phyloP scores from a whole-genome alignment of 2,329 filamentous ascomycete genomes.

The Pseudogymnoascus sp. region DNA sequence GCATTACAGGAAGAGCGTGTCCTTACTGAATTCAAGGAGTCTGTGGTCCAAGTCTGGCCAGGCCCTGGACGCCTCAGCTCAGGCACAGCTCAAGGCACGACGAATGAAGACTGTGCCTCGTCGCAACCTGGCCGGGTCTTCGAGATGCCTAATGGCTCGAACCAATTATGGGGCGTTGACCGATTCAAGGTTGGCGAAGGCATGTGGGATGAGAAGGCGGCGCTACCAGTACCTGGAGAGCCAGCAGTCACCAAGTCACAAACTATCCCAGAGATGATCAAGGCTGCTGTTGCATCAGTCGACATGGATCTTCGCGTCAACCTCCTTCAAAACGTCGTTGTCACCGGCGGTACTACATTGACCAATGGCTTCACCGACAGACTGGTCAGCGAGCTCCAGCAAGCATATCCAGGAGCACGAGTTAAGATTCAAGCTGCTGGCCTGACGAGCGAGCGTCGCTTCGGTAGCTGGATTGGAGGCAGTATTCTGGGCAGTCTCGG shows the following conservation, averaged over 20 bases:
- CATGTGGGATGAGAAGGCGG: constrained; percentile 80
- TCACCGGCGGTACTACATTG: constrained; percentile 81
- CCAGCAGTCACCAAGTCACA: constrained; percentile 58
- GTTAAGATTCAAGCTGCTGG: constrained; percentile 86
- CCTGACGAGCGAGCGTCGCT: constrained; percentile 80
- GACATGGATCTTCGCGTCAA: constrained; percentile 84
- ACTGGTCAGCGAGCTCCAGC: constrained; percentile 74
- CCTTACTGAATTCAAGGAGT: constrained; percentile 95
- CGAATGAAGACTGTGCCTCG: constrained; percentile 70
- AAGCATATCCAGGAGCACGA: constrained; percentile 75
- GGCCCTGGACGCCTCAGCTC: constrained; percentile 62
- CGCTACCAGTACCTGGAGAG: constrained; percentile 45
- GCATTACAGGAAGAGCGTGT: constrained; percentile 86
- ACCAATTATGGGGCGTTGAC: constrained; percentile 88
- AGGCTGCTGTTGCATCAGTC: constrained; percentile 67
- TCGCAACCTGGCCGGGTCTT: constrained; percentile 76
- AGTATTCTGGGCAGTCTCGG: constrained; percentile 93
- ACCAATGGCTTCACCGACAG: constrained; percentile 90
- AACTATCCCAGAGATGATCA: constrained; percentile 78
- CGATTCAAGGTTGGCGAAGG: constrained; percentile 82
- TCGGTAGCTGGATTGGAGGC: constrained; percentile 92
- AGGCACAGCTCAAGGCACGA: constrained; percentile 42
- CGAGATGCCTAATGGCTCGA: constrained; percentile 95
- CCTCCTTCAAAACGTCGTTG: constrained; percentile 81
- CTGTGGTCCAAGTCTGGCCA: constrained; percentile 87